Base-by-base conservation (phyloP, 345 rosid genomes). In the Diplotaxis tenuifolia region DNA sequence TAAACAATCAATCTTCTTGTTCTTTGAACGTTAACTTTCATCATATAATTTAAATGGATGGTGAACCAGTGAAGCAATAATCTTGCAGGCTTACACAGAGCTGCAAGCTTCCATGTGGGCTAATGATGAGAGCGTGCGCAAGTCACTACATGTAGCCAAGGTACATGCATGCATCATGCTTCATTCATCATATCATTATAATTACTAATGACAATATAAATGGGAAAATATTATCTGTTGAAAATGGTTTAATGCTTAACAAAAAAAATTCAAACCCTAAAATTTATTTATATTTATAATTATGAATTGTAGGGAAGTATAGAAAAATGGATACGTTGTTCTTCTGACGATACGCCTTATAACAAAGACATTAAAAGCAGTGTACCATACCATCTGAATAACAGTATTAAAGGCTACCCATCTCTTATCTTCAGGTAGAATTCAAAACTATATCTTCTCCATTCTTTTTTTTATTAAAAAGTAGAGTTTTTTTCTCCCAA, bases 351-450 rank as follows among this genome's bases (percentile, higher is more conserved):
- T 25, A 20, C 4, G 1, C 19, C 45, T 42, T 60, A 57, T 16
- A 18, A 10, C 9, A 0, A 0, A 0, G 66, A 70, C 67, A 47
- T 70, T 4, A 58, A 7, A 57, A 70, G n/a, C 19, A 59, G 55
- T 9, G 53, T 70, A 42, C 74, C 74, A 14, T 70, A 70, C 40
- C 74, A 59, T 60, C 14, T 45, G 10, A 70, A 70, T 3, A 58
- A 40, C 16, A 70, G 67, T 16, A 29, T 57, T 8, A 70, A 27
- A 59, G 66, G 74, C 3, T 70, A 70, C 29, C 45, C 57, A 25
- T 70, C 74, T 42, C 67, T 70, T 40, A 59, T 70, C 12, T 70
- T 2, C 56, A 70, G 74, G 74, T 70, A 7, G 50, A 18, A n/a
- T 42, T 40, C n/a, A 42, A 42, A 42, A 14, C 18, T 42, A 5